Base-by-base conservation (phyloP, 2,329 filamentous ascomycete genomes). In the Xylariaceae sp. region DNA sequence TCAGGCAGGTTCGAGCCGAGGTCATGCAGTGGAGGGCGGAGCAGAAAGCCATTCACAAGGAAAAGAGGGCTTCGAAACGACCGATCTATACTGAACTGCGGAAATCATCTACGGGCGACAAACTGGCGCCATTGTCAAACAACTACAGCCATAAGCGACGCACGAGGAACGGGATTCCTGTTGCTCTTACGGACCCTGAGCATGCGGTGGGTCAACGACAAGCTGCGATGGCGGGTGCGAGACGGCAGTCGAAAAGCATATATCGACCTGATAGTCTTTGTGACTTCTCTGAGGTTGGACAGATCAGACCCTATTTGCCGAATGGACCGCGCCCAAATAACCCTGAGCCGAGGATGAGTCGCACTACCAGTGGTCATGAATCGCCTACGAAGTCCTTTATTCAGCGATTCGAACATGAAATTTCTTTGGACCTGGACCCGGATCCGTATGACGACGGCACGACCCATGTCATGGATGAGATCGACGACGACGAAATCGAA, bases 241-340 rank as follows among this genome's bases (percentile, higher is more conserved):
- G 39, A n/a, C 47, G 51, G 11, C 51, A 22, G 34, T 34, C 34
- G 13, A 16, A 19, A 13, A 66, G 63, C 46, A 55, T 68, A 11
- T 68, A 61, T 47, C 59, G 64, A 3, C 60, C 62, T 1, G 65
- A 66, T 43, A 66, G 60, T 42, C 39, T 66, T 28, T 45, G 52
- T 17, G 52, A 47, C 14, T 49, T 43, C 34, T 62, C 62, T 2
- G 41, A 48, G 1, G 13, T 61, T 2, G 41, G 48, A 13, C 5
- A 14, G 40, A 43, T 22, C 22, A 40, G 48, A 28, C 33, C 11
- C 19, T 6, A 19, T 43, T 43, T 33, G 13, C 31, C 48, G n/a
- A 33, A 18, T 36, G 38, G 31, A 7, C n/a, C 19, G 41, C 58
- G 52, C 14, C 50, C 52, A 6, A 14, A 5, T 44, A 48, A 45